Conservation (phyloP, 768 basidiomycete species). For the Pulveroboletus frians region DNA sequence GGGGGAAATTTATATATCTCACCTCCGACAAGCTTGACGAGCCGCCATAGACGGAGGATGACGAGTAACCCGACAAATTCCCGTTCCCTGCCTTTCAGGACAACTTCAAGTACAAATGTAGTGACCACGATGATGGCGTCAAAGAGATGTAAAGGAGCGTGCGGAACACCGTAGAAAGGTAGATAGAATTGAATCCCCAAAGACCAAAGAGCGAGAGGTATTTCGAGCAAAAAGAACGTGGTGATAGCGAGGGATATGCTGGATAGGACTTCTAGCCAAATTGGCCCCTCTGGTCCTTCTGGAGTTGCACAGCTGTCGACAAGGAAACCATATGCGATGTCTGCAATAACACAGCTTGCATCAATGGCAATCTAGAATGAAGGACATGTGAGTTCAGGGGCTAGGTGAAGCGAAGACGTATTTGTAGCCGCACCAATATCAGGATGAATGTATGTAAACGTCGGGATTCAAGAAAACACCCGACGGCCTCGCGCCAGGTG, state of each 20-base stretch:
- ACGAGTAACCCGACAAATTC: conserved; percentile 70
- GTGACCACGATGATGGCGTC: conserved; percentile 66
- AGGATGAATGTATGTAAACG: conserved; percentile 55
- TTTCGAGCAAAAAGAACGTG: conserved; percentile 70
- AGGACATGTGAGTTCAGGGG: conserved; percentile 7
- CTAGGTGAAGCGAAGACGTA: conserved; percentile 15
- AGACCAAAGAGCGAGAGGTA: conserved; percentile 63
- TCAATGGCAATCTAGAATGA: conserved; percentile 52
- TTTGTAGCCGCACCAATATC: conserved; percentile 42
- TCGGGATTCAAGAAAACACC: conserved; percentile 47
- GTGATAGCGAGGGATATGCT: conserved; percentile 65
- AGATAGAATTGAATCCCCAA: conserved; percentile 59
- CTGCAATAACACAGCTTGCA: conserved; percentile 63
- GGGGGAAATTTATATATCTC: conserved; percentile 5
- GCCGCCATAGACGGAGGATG: conserved; percentile 72
- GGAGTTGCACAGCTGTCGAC: conserved; percentile 42
- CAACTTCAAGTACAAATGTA: conserved; percentile 70
- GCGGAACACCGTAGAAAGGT: conserved; percentile 50
- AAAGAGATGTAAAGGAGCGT: conserved; percentile 65
- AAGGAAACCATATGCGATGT: conserved; percentile 66
- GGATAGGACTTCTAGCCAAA: conserved; percentile 60
- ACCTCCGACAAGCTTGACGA: conserved; percentile 71
- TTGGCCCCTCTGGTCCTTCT: conserved; percentile 42
- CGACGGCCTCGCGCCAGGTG: conserved; percentile 34
- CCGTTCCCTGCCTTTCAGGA: conserved; percentile 59